Evolutionary conservation across 202 grass and related monocot genomes (phyloP).

Genomic region (Elaeis oleifera): DNA sequence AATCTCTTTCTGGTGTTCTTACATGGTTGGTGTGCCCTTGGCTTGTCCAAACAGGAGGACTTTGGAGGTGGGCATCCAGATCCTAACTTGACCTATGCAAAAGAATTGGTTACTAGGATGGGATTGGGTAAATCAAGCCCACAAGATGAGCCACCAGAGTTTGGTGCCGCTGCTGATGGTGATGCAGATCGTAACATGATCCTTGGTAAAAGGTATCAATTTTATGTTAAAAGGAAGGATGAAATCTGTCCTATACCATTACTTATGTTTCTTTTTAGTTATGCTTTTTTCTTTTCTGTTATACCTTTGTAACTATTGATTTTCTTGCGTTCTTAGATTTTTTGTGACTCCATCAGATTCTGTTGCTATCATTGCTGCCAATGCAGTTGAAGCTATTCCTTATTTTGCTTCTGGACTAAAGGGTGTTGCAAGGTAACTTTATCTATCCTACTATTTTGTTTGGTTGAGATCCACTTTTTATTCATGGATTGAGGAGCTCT

Average conservation of each 20-base stretch:
- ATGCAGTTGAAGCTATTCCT: constrained; percentile 90
- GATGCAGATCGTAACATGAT: constrained; percentile 99
- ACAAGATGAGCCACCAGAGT: constrained; percentile 77
- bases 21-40: neutral
- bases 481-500: too few species aligned
- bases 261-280: too few species aligned
- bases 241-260: too few species aligned
- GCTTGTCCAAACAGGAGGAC: constrained; percentile 51
- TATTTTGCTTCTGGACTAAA: constrained; percentile 95
- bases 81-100: constrained; percentile 96
- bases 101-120: constrained; percentile 90
- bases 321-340: constrained; percentile 46
- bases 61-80: constrained; percentile 96
- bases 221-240: too few species aligned
- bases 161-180: constrained; percentile 96
- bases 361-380: constrained; percentile 23
- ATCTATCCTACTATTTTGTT: too few species aligned
- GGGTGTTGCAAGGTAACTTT: constrained; percentile 83
- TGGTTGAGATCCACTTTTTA: too few species aligned
- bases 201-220: constrained; percentile 80
- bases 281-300: too few species aligned
- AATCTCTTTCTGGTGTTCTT: neutral
- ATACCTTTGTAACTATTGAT: neutral
- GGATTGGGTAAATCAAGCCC: constrained; percentile 75
- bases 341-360: constrained; percentile 17